phyloP scores from a whole-genome alignment of 164 flowering plant genomes.

The Piper longum region DNA sequence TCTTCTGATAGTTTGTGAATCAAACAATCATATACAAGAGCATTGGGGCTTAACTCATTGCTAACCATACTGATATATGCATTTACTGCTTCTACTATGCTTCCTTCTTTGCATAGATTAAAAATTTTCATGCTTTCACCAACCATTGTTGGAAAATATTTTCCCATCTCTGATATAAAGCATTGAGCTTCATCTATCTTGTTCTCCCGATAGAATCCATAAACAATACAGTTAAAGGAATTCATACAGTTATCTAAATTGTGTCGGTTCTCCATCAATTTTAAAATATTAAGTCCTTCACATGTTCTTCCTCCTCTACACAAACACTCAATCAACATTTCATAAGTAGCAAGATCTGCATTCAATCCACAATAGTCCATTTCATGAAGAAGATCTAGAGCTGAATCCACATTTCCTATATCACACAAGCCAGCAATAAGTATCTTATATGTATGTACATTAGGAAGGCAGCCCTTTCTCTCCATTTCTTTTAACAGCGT shows the following conservation, averaged over 20 bases:
- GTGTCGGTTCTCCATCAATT: constrained; percentile 34
- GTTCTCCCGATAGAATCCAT: constrained; percentile 57
- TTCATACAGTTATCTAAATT: constrained; percentile 27
- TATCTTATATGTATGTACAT: constrained; percentile 48
- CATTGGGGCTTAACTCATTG: constrained; percentile 43
- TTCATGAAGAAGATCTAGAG: constrained; percentile 51
- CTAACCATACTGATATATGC: constrained; percentile 40
- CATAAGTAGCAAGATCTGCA: constrained; percentile 43
- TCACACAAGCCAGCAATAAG: constrained; percentile 60
- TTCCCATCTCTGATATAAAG: constrained; percentile 41
- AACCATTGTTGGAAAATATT: constrained; percentile 46
- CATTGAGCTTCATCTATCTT: constrained; percentile 35
- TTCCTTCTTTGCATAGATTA: constrained; percentile 31
- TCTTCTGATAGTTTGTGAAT: constrained; percentile 31
- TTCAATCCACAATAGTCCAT: constrained; percentile 51
- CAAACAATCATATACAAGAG: constrained; percentile 35
- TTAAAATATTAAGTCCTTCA: constrained; percentile 52
- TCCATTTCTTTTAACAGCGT: constrained; percentile 66
- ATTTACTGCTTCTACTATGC: constrained; percentile 34
- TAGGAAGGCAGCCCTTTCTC: constrained; percentile 66
- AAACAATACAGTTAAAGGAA: constrained; percentile 67
- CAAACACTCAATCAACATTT: constrained; percentile 46
- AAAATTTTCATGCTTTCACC: constrained; percentile 41
- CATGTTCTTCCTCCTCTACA: constrained; percentile 43
- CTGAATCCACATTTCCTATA: constrained; percentile 36